Percentiles rank a stretch among this genome's conserved stretches.
Conservation (phyloP, 2,329 filamentous ascomycete species). For the Penicillium sumatraense region DNA sequence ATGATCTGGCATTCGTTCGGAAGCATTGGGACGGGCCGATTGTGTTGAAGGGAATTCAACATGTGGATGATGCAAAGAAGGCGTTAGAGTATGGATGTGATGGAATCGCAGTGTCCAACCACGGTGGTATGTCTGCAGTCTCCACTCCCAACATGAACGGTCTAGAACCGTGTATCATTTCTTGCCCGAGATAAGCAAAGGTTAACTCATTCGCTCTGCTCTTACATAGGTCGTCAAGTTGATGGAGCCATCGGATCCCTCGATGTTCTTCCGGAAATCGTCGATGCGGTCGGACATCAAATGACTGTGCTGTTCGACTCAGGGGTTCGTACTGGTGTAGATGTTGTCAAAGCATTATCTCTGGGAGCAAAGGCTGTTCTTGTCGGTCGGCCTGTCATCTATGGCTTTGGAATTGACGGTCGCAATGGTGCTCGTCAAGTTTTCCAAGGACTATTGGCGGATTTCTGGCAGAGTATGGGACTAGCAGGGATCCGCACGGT, state of each 20-base stretch:
- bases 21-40: slow-evolving; percentile 68
- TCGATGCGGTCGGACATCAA: slow-evolving; percentile 60
- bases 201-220: neutral
- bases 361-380: slow-evolving; percentile 63
- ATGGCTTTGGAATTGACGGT: slow-evolving; percentile 61
- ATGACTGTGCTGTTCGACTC: slow-evolving; percentile 57
- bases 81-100: slow-evolving; percentile 51
- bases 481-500: slow-evolving; percentile 54
- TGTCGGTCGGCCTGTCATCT: slow-evolving; percentile 62
- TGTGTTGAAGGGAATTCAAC: slow-evolving; percentile 64
- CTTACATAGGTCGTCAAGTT: slow-evolving; percentile 51
- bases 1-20: slow-evolving; percentile 62
- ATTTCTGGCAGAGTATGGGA: slow-evolving; percentile 61
- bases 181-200: neutral
- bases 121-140: slow-evolving; percentile 46
- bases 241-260: slow-evolving; percentile 57
- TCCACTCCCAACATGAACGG: too few relatives aligned
- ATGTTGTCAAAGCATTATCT: slow-evolving; percentile 57
- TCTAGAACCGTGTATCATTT: neutral
- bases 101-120: slow-evolving; percentile 58
- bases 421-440: slow-evolving; percentile 59
- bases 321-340: slow-evolving; percentile 54
- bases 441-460: slow-evolving; percentile 56
- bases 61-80: slow-evolving; percentile 53
- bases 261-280: slow-evolving; percentile 63